A percentile compares a stretch with the other conserved stretches of the same genome.
These are phyloP conservation scores for Botrytis fragariae DNA, from an alignment of 2,329 filamentous ascomycete species.

Conservation along the genomic window DNA sequence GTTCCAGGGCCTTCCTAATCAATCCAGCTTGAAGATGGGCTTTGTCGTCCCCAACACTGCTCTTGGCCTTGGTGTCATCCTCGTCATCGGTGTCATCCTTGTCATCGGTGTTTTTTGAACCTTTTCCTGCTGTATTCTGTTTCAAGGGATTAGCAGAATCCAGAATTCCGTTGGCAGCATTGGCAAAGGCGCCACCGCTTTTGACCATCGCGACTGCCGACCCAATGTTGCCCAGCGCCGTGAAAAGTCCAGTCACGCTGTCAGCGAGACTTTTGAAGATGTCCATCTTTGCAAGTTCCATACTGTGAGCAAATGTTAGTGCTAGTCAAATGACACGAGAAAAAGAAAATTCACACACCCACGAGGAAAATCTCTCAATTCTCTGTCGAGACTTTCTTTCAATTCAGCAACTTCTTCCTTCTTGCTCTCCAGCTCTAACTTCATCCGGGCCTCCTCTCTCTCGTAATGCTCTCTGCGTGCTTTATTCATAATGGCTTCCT, in stretches of 20 bases:
- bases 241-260: not conserved
- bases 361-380: not conserved
- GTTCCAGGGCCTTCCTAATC: not conserved
- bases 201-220: not conserved
- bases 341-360: not conserved
- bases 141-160: not conserved
- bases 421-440: not conserved
- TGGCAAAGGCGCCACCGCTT: not conserved
- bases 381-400: not conserved
- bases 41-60: not conserved
- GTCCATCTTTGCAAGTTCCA: not conserved
- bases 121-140: not conserved
- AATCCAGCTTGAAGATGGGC: not conserved
- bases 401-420: not conserved
- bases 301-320: not conserved
- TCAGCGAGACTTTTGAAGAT: not conserved
- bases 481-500: too few species aligned
- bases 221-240: not conserved
- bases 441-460: not conserved
- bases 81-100: too few species aligned
- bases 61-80: not conserved
- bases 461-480: too few species aligned
- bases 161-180: not conserved
- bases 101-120: not conserved
- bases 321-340: not conserved